These are phyloP conservation scores for Onygena corvina DNA, from an alignment of 2,329 filamentous ascomycete genomes.

Conservation along the genomic window DNA sequence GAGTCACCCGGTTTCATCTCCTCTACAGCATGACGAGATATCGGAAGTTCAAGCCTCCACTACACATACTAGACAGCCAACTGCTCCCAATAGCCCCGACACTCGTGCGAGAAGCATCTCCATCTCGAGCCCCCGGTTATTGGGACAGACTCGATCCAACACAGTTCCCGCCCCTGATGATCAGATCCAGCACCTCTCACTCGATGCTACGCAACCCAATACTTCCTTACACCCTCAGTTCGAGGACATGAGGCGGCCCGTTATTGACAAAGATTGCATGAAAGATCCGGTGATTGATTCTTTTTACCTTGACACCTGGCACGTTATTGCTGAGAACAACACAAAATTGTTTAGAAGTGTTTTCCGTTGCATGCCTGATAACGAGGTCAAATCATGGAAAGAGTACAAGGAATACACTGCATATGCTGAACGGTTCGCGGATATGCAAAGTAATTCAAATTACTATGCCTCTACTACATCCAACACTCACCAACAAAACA, in stretches of 20 bases:
- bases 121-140: neutral
- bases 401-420: slow-evolving; percentile 76
- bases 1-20: neutral
- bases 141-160: slow-evolving; percentile 12
- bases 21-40: neutral
- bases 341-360: slow-evolving; percentile 87
- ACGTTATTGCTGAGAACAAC: slow-evolving; percentile 78
- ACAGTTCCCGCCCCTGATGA: slow-evolving; percentile 47
- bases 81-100: neutral
- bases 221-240: slow-evolving; percentile 39
- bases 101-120: neutral
- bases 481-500: slow-evolving; percentile 17
- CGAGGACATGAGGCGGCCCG: slow-evolving; percentile 58
- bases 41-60: neutral
- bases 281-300: slow-evolving; percentile 67
- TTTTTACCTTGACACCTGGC: slow-evolving; percentile 85
- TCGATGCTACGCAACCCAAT: slow-evolving; percentile 19
- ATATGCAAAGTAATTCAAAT: slow-evolving; percentile 47
- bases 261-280: slow-evolving; percentile 86
- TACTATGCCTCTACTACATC: slow-evolving; percentile 27
- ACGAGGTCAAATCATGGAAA: slow-evolving; percentile 82
- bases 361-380: slow-evolving; percentile 95
- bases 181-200: neutral
- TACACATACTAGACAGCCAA: neutral
- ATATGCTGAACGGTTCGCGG: slow-evolving; percentile 66